Base-by-base conservation (phyloP, 495 filamentous ascomycete species). In the Tirmania nivea region DNA sequence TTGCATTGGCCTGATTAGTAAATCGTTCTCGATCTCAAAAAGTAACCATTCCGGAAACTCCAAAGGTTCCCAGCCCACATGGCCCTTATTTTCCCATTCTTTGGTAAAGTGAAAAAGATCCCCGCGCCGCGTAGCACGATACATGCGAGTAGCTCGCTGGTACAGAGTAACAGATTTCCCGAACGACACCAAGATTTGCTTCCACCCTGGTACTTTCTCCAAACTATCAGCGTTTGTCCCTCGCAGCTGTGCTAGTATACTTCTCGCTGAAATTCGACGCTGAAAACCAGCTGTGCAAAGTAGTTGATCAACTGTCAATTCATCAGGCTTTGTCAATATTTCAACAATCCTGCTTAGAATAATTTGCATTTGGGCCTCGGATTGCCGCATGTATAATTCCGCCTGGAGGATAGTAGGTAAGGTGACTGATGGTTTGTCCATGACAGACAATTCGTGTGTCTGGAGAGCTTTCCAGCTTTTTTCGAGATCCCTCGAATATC, bases 1-100 rank as follows among this genome's bases (percentile, higher is more conserved):
- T 53, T 79, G 76, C 6, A 68, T 70, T 0, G 56, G 52, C 0
- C 76, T 66, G 39, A 79, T 73, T 2, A 77, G 59, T 1, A 78
- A 57, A 54, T 78, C 68, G 8, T 63, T 56, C 12, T 80, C 77
- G 36, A 80, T 71, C 54, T 80, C 77, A 1, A 80, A 61, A 10
- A 80, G 64, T 0, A 80, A 56, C 73, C 75, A 78, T 51, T 80
- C 77, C 0, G 72, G 66, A 6, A 51, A 39, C 10, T 72, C 48
- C 0, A 61, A 25, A 0, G 74, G 70, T 0, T 63, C 36, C 77
- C 76, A 80, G 52, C 75, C 76, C 6, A 52, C 35, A 57, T 78
- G 76, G 3, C 75, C 74, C 0, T 34, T 10, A 60, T 75, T 72
- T 4, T 54, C 25, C 8, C 59, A 36, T 50, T 74, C 69, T 16